Percentiles rank a stretch among this genome's conserved stretches.
Evolutionary conservation across 805 yeast genomes (phyloP).

Genomic region (Blastobotrys peoriensis): DNA sequence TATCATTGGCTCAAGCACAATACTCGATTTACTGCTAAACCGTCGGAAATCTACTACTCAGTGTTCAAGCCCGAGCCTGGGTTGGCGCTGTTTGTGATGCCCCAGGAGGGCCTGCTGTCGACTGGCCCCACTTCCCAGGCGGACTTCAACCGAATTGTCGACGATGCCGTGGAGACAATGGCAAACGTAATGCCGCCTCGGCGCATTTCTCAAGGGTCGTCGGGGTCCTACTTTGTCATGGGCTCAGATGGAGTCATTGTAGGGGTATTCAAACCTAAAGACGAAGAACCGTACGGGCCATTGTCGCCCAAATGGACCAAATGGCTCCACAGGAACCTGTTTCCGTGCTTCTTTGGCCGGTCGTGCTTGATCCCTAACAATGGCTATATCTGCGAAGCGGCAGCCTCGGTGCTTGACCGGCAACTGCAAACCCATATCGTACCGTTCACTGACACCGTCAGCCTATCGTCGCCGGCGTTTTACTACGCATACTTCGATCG

Average conservation of each 20-base stretch:
- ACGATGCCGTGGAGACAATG: constrained; percentile 43
- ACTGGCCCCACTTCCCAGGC: constrained; percentile 26
- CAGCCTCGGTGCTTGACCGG: constrained; percentile 60
- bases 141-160: constrained; percentile 38
- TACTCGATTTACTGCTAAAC: background rate
- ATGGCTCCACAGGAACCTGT: constrained; percentile 68
- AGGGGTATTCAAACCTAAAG: constrained; percentile 72
- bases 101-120: constrained; percentile 26
- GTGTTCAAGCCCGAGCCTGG: constrained; percentile 43
- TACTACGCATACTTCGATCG: constrained; percentile 49
- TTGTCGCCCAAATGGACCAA: constrained; percentile 74
- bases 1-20: background rate
- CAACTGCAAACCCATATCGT: constrained; percentile 55
- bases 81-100: constrained; percentile 28
- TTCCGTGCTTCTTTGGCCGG: constrained; percentile 73
- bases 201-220: constrained; percentile 58
- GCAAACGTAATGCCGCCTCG: constrained; percentile 42
- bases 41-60: constrained; percentile 44
- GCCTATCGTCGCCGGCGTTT: constrained; percentile 43
- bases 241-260: constrained; percentile 33
- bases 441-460: constrained; percentile 58
- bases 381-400: constrained; percentile 67
- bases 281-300: constrained; percentile 78
- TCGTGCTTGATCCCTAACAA: constrained; percentile 66
- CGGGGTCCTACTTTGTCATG: constrained; percentile 62